Percentiles rank a stretch among this genome's conserved stretches.
phyloP scores from a whole-genome alignment of 2,329 filamentous ascomycete genomes.

The Neofusicoccum sp. region DNA sequence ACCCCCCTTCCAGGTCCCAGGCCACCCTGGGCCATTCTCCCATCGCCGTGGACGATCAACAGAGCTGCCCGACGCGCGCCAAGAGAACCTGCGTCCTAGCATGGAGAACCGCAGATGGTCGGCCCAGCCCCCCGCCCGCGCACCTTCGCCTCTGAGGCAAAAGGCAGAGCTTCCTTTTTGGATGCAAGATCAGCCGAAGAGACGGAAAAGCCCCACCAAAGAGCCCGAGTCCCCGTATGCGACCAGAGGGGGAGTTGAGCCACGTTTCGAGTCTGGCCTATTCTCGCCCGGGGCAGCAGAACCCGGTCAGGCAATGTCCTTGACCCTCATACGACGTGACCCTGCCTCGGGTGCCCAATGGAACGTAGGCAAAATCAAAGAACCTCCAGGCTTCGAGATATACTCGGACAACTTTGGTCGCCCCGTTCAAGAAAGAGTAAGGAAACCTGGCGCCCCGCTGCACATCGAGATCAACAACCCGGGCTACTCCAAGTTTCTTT shows the following conservation, averaged over 20 bases:
- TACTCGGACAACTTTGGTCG: constrained; percentile 42
- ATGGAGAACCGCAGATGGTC: constrained; percentile 17
- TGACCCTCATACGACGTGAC: constrained; percentile 56
- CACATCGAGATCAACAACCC: constrained; percentile 61
- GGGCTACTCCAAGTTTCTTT: constrained; percentile 61
- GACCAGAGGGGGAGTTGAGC: neutral
- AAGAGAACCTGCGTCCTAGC: constrained; percentile 13
- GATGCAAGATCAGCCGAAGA: constrained; percentile 11
- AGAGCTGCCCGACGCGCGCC: neutral
- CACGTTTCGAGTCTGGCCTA: neutral
- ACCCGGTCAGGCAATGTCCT: constrained; percentile 28
- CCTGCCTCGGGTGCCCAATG: constrained; percentile 52
- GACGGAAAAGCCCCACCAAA: constrained; percentile 1
- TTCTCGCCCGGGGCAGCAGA: neutral
- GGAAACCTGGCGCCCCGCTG: constrained; percentile 45
- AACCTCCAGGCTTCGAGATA: constrained; percentile 47
- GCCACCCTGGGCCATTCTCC: neutral
- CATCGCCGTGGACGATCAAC: constrained; percentile 13
- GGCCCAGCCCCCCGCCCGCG: constrained; percentile 1
- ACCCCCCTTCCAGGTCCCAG: neutral
- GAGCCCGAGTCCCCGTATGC: constrained; percentile 2
- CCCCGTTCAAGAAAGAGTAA: constrained; percentile 24
- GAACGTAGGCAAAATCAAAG: constrained; percentile 54
- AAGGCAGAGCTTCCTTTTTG: constrained; percentile 12
- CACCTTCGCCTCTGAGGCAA: neutral